Conservation (phyloP, 2,329 filamentous ascomycete species). For the Sphaerulina vaccinii region DNA sequence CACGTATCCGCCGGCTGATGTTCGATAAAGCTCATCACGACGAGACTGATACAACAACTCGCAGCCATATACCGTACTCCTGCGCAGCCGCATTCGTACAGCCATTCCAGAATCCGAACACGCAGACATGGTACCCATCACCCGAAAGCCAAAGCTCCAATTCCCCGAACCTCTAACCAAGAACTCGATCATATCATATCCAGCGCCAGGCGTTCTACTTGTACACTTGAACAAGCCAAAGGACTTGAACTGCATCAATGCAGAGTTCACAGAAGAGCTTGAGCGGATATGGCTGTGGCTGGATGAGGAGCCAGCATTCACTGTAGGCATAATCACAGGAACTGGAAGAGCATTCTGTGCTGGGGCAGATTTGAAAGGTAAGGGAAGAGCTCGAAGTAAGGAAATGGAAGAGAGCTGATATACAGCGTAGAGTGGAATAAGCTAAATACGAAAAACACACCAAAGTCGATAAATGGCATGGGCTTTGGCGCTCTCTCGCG, state of each 20-base stretch:
- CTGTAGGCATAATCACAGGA: slow-evolving; percentile 38
- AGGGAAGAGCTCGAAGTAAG: background rate
- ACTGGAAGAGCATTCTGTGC: slow-evolving; percentile 39
- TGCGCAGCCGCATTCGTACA: no score
- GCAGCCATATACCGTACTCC: no score
- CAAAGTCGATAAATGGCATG: slow-evolving; percentile 36
- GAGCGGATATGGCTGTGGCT: slow-evolving; percentile 37
- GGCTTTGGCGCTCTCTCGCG: slow-evolving; percentile 69
- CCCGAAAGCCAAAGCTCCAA: slow-evolving; percentile 26
- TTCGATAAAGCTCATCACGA: no score
- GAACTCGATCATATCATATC: slow-evolving; percentile 35
- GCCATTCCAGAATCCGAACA: no score
- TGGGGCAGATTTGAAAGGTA: slow-evolving; percentile 40
- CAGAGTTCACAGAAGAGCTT: slow-evolving; percentile 34
- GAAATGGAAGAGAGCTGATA: background rate
- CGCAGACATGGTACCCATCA: slow-evolving; percentile 20
- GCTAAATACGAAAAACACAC: slow-evolving; percentile 28
- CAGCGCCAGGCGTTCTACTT: slow-evolving; percentile 35
- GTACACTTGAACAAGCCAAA: slow-evolving; percentile 38
- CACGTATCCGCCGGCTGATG: no score
- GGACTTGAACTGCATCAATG: slow-evolving; percentile 39
- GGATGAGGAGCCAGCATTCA: slow-evolving; percentile 35
- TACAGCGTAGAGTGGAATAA: slow-evolving; percentile 35
- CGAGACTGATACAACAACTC: no score
- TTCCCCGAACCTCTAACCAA: slow-evolving; percentile 27